Conservation (phyloP, 148 eudicot genomes). For the Selenicereus undatus region DNA sequence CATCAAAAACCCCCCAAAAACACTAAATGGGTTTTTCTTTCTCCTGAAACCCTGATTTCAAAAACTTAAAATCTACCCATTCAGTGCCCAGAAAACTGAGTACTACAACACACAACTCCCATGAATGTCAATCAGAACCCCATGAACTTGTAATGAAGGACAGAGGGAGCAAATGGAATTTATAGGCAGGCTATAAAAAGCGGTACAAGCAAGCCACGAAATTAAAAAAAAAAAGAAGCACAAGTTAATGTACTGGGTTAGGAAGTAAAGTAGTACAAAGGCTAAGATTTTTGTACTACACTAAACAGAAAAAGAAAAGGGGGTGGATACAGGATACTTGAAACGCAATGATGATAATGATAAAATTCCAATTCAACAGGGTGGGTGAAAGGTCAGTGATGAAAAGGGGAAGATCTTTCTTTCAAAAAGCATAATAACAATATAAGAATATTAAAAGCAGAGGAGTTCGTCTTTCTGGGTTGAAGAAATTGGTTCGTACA, state of each 20-base stretch:
- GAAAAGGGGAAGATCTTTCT: background rate
- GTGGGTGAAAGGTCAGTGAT: background rate
- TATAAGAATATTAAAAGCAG: background rate
- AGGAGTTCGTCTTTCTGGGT: background rate
- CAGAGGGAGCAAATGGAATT: background rate
- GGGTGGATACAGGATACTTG: background rate
- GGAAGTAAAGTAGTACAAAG: constrained; percentile 10
- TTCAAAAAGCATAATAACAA: no score
- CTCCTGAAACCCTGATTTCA: background rate
- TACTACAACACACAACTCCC: no score
- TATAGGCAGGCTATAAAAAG: background rate
- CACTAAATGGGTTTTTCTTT: background rate
- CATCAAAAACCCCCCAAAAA: background rate
- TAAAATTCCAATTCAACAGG: background rate
- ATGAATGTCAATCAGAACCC: no score
- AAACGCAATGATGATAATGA: background rate
- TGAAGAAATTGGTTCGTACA: no score
- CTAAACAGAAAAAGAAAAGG: background rate
- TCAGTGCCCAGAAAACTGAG: background rate
- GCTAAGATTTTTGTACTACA: constrained; percentile 27
- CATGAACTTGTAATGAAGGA: background rate
- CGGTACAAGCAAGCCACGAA: background rate
- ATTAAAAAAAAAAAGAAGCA: background rate
- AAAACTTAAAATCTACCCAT: background rate
- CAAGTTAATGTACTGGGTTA: background rate